Evolutionary conservation across 2,329 filamentous ascomycete species (phyloP), one percentile per base, ranked within the genome.

Genomic region (Microascus cirrosus): DNA sequence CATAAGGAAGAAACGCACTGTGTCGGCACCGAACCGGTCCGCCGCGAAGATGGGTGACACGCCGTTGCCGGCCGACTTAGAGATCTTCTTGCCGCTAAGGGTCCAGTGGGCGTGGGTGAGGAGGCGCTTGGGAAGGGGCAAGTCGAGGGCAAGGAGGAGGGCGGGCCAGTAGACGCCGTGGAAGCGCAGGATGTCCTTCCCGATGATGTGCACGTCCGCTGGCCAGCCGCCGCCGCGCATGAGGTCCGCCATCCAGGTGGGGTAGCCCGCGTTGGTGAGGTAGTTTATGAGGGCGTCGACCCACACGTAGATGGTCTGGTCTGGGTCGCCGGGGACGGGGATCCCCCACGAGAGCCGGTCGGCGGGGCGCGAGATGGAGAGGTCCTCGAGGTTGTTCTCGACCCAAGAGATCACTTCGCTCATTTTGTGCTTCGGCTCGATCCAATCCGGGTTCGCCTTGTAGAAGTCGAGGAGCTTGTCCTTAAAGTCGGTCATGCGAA

Each of bases 131-230:
- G 94, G 90, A 1, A 89, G 75, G 1, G 90, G 87, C 4, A 97
- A 77, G 56, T 86, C 85, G 15, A 96, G 76, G 1, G 94, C 93
- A 80, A 99, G 87, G 18, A 99, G 83, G 64, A 99, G 87, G 3
- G 94, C 94, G 0, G 94, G 94, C 94, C 95, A 99, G 76, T 99
- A 99, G 54, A 99, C 86, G 70, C 90, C 93, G 69, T 99, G 95
- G 71, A 99, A 99, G 20, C 91, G 87, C 59, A 95, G 78, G 63
- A 99, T 99, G 69, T 99, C 94, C 72, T 99, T 99, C 54, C 94
- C 94, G 58, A 99, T 86, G 28, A 99, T 84, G 53, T 99, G 94
- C 20, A 94, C 80, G 69, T 99, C 86, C 10, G 90, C 90, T 4
- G 94, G 94, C 93, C 94, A 99, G 25, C 89, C 84, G 55, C 80